Base-by-base conservation (phyloP, 805 yeast genomes). In the Komagataella mondaviorum region DNA sequence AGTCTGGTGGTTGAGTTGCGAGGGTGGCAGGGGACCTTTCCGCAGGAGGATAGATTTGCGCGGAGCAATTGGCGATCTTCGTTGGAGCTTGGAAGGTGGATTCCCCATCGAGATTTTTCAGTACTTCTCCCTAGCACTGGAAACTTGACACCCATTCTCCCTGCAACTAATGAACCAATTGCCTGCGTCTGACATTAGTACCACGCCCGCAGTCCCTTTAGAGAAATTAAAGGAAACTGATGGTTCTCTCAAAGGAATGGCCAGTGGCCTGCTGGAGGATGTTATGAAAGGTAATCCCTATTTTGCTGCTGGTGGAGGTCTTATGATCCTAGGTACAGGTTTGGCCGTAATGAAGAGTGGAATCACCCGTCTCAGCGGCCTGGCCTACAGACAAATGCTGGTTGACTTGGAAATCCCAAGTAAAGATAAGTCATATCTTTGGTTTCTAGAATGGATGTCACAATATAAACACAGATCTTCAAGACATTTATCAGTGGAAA, bases 381-480 rank as follows among this genome's bases (percentile, higher is more conserved):
- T 93, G 47, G 63, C 87, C 6, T 88, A 90, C 63, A 77, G 96
- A 45, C 90, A 88, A 60, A 64, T 93, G 71, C 70, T 93, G 30
- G 96, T 89, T 23, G 98, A 93, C 65, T 71, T 93, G 52, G 99
- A 93, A 61, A 89, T 93, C 44, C 89, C 96, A 47, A 83, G 91
- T 20, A 88, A 86, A 64, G 99, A 93, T 64, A 89, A 89, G 62
- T 85, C 96, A 36, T 93, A 91, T 65, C 73, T 81, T 55, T 93
- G 99, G 98, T 90, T 93, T 60, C 72, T 93, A 49, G 93, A 88
- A 55, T 93, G 98, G 98, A 89, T 93, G 96, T 76, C 96, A 0
- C 80, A 78, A 57, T 77, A 86, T 62, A 88, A 88, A 55, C 71
- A 80, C 54, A 70, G 96, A 52, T 70, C 78, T 24, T 83, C 91